Evolutionary conservation across 129 eudicot genomes (phyloP).

Genomic region (Mikania micrantha): DNA sequence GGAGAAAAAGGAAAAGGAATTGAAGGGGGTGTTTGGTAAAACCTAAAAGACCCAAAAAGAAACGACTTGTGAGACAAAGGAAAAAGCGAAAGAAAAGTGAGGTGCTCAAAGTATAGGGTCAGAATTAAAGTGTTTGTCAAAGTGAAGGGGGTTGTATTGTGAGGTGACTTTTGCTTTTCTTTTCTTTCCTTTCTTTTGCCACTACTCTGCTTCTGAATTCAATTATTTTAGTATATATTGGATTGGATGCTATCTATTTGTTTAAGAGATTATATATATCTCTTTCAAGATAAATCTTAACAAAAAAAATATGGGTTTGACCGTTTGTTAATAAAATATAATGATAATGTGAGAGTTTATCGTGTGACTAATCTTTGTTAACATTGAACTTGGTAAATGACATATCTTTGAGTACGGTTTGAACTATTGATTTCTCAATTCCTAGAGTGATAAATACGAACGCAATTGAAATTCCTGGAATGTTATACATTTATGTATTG

Average conservation of each 20-base stretch:
- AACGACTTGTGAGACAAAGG: constrained; percentile 35
- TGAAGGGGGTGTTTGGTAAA: constrained; percentile 23
- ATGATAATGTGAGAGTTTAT: no score
- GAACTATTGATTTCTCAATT: no score
- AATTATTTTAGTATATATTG: constrained; percentile 4
- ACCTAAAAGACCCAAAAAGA: constrained; percentile 46
- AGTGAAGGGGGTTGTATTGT: constrained; percentile 40
- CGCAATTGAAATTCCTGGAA: no score
- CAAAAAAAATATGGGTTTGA: no score
- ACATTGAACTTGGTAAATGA: no score
- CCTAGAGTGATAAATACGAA: no score
- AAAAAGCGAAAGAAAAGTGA: constrained; percentile 32
- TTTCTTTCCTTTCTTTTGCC: neutral
- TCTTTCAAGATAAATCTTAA: neutral
- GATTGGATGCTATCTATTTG: no score
- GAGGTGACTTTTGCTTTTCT: constrained; percentile 33
- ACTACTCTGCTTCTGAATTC: neutral
- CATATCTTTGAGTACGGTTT: no score
- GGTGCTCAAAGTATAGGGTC: constrained; percentile 38
- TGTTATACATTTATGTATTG: no score
- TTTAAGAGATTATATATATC: no score
- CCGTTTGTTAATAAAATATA: no score
- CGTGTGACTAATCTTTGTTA: no score
- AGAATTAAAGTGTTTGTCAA: constrained; percentile 33
- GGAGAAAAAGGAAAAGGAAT: constrained; percentile 24